Conservation (phyloP, 352 stramenopile species). For the Lagenidium sp. region DNA sequence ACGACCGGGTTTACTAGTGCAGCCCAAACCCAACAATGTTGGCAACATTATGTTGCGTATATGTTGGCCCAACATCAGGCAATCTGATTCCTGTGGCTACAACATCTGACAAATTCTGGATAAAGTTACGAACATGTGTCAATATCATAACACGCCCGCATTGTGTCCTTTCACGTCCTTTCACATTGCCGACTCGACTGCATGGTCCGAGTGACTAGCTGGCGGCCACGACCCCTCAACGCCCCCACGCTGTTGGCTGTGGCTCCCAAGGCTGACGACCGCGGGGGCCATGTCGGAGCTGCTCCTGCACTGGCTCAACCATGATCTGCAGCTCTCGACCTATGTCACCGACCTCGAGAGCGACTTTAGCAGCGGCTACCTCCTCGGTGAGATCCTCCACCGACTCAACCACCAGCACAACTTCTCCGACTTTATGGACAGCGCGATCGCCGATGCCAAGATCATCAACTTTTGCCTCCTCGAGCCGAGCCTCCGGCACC, state of each 20-base stretch:
- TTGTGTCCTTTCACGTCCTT: neutral
- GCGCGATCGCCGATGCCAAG: slow-evolving; percentile 64
- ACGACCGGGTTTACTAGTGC: neutral
- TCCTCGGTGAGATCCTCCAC: slow-evolving; percentile 79
- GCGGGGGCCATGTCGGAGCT: slow-evolving; percentile 48
- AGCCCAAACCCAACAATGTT: neutral
- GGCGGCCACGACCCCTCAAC: no score
- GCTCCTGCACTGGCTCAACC: slow-evolving; percentile 75
- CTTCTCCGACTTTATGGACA: slow-evolving; percentile 74
- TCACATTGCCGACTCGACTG: neutral
- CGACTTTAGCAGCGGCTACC: slow-evolving; percentile 80
- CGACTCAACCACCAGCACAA: slow-evolving; percentile 87
- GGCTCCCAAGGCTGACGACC: neutral
- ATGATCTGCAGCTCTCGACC: slow-evolving; percentile 65
- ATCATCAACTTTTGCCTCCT: slow-evolving; percentile 87
- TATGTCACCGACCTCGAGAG: slow-evolving; percentile 51
- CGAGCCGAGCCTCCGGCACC: slow-evolving; percentile 59
- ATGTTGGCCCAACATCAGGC: no score
- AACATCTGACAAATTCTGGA: no score
- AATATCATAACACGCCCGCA: neutral
- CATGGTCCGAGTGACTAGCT: neutral
- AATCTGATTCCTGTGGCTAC: no score
- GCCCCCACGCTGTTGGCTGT: neutral
- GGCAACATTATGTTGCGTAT: no score
- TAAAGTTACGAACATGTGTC: no score